Conservation (phyloP, 139 green algal genomes). For the Chlorella sp. region DNA sequence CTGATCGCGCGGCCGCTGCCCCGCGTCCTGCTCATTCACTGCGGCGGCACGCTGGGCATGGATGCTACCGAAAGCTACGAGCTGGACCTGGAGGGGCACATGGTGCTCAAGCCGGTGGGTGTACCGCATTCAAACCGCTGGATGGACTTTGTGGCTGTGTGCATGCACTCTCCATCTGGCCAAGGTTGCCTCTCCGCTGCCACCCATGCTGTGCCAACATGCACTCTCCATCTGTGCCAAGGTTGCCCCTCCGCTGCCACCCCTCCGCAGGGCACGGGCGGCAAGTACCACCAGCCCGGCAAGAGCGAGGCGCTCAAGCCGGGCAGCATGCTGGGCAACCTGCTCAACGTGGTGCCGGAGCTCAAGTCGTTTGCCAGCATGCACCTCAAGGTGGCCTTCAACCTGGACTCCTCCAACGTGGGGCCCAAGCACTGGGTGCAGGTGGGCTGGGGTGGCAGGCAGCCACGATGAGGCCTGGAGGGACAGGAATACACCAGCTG, state of each 20-base stretch:
- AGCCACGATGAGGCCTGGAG: neutral
- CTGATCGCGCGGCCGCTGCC: conserved; percentile 76
- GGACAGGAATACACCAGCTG: neutral
- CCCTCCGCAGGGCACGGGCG: conserved; percentile 67
- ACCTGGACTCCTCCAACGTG: conserved; percentile 66
- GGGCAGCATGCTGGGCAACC: conserved; percentile 60
- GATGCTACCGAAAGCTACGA: conserved; percentile 57
- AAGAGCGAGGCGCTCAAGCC: conserved; percentile 45
- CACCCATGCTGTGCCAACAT: too few species aligned
- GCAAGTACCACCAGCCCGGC: conserved; percentile 39
- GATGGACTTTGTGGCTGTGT: too few species aligned
- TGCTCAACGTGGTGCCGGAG: conserved; percentile 81
- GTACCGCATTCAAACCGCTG: too few species aligned
- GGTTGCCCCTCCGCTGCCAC: neutral
- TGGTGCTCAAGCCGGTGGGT: conserved; percentile 52
- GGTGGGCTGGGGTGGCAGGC: conserved; percentile 48
- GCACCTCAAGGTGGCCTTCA: conserved; percentile 59
- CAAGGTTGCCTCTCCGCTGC: too few species aligned
- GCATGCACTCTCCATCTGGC: too few species aligned
- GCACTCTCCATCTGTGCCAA: too few species aligned
- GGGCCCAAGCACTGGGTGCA: conserved; percentile 78
- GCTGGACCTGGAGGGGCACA: conserved; percentile 42
- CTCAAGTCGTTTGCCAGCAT: conserved; percentile 83
- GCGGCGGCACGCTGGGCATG: conserved; percentile 91
- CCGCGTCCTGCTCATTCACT: conserved; percentile 85